These are phyloP conservation scores for Xylaria sp. DNA, from an alignment of 495 filamentous ascomycete species.

Conservation along the genomic window DNA sequence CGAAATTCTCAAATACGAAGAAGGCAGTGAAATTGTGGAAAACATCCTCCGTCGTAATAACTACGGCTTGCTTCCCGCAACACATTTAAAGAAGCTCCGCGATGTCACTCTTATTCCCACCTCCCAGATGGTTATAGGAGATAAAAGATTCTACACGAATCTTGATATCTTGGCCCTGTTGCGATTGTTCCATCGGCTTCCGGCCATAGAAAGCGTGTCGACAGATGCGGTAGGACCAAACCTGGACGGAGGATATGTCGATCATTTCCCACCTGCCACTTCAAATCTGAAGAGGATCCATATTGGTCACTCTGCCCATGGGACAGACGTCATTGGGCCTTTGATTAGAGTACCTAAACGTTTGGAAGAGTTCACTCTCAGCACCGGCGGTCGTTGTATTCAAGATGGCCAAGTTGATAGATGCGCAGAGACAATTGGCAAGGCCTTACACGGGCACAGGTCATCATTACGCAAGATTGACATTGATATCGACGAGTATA, in stretches of 20 bases:
- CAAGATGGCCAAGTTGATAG: background rate
- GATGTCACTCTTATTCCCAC: background rate
- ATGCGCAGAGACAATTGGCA: background rate
- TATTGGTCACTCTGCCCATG: background rate
- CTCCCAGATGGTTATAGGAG: background rate
- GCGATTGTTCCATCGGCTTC: constrained; percentile 11
- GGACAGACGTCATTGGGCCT: background rate
- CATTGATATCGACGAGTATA: background rate
- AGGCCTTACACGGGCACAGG: constrained; percentile 2
- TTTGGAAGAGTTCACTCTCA: background rate
- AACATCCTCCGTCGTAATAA: constrained; percentile 4
- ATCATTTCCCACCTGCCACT: background rate
- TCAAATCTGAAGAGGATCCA: constrained; percentile 5
- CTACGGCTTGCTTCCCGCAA: background rate
- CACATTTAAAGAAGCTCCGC: background rate
- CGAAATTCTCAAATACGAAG: background rate
- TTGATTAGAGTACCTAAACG: background rate
- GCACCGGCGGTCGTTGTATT: background rate
- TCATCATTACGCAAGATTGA: constrained; percentile 11
- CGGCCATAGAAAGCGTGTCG: constrained; percentile 3
- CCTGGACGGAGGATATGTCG: background rate
- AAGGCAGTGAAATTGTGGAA: background rate
- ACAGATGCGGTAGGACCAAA: background rate
- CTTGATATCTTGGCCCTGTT: constrained; percentile 5
- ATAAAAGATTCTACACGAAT: background rate